phyloP scores from a whole-genome alignment of 805 yeast species.

The Lachancea cidri region DNA sequence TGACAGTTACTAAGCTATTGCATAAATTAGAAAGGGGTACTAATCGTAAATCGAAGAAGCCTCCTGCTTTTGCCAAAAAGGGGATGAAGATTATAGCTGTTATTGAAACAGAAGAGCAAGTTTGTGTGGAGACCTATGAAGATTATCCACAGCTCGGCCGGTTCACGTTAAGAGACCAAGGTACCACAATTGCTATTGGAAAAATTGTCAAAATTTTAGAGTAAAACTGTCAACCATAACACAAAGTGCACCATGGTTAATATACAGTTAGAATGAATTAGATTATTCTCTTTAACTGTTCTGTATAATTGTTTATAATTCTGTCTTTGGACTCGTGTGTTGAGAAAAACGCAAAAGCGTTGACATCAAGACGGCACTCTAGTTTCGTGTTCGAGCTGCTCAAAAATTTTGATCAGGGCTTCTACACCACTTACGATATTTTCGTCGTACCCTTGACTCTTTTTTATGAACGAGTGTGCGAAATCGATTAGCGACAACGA shows the following conservation, averaged over 20 bases:
- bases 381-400: slow-evolving; percentile 1
- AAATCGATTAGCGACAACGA: slow-evolving; percentile 74
- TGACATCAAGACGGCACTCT: too few species aligned
- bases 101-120: slow-evolving; percentile 78
- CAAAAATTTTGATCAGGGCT: slow-evolving; percentile 46
- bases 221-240: slow-evolving; percentile 9
- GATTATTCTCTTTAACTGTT: slow-evolving; percentile 3
- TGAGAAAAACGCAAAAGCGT: too few species aligned
- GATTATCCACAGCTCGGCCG: slow-evolving; percentile 97
- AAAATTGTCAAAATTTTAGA: slow-evolving; percentile 85
- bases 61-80: slow-evolving; percentile 97
- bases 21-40: slow-evolving; percentile 97
- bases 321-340: too few species aligned
- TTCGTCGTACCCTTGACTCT: slow-evolving; percentile 66
- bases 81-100: slow-evolving; percentile 98
- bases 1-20: slow-evolving; percentile 68
- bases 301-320: neutral
- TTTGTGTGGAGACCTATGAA: slow-evolving; percentile 88
- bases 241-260: neutral
- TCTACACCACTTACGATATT: slow-evolving; percentile 67
- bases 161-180: slow-evolving; percentile 98
- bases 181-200: slow-evolving; percentile 97
- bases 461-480: slow-evolving; percentile 71
- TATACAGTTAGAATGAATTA: slow-evolving; percentile 1
- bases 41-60: slow-evolving; percentile 90